Percentiles rank a stretch among this genome's conserved stretches.
Evolutionary conservation across 208 protist species (phyloP).

Genomic region (Leishmania guyanensis): DNA sequence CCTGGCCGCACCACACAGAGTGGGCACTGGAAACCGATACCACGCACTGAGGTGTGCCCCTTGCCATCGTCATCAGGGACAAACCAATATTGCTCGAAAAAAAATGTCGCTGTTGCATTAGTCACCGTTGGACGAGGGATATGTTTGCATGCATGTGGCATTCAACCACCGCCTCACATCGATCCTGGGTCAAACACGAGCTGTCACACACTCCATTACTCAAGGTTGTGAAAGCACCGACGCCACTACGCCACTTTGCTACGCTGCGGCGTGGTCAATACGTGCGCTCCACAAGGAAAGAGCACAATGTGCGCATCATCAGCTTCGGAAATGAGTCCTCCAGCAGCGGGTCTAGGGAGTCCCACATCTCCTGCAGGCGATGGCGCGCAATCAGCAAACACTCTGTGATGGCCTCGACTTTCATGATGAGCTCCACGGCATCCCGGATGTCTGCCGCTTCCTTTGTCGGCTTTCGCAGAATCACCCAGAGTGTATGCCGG

Average conservation of each 20-base stretch:
- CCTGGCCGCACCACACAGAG: too few relatives aligned
- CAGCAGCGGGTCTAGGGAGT: conserved; percentile 39
- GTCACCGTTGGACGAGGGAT: not conserved
- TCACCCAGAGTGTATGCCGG: conserved; percentile 40
- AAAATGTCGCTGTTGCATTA: not conserved
- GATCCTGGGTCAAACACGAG: too few relatives aligned
- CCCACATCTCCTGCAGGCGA: conserved; percentile 44
- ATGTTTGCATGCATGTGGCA: not conserved
- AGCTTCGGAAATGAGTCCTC: conserved; percentile 53
- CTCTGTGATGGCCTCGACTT: conserved; percentile 30
- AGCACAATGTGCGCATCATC: conserved; percentile 57
- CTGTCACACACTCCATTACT: not conserved
- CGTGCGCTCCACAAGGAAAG: conserved; percentile 32
- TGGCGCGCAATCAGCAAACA: conserved; percentile 39
- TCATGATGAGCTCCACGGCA: conserved; percentile 35
- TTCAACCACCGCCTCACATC: not conserved
- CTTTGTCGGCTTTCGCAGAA: conserved; percentile 31
- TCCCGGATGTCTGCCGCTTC: conserved; percentile 24
- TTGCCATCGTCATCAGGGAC: too few relatives aligned
- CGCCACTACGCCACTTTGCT: not conserved
- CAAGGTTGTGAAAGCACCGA: not conserved
- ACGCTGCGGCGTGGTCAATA: conserved; percentile 17
- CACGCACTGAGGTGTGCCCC: too few relatives aligned
- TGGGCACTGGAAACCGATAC: too few relatives aligned
- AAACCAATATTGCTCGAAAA: not conserved